Evolutionary conservation across 371 early-diverging fungal genomes (phyloP).

Genomic region (Syncephalastrum contaminatum): DNA sequence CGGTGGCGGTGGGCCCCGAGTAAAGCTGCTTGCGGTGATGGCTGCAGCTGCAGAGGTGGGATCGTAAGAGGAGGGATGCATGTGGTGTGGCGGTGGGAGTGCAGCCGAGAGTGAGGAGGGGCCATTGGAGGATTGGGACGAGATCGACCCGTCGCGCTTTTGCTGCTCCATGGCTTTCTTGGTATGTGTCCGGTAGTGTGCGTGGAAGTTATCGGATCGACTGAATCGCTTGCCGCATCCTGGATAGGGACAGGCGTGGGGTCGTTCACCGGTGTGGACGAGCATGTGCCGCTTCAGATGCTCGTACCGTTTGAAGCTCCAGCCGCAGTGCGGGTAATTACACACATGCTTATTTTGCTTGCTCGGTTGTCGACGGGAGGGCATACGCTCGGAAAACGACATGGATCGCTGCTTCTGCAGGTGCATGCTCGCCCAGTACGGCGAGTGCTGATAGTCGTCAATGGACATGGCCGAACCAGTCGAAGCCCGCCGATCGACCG

Average conservation of each 20-base stretch:
- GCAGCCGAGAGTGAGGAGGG: background rate
- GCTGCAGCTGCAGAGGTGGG: background rate
- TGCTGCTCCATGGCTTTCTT: slow-evolving; percentile 38
- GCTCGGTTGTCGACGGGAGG: slow-evolving; percentile 27
- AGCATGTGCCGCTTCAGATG: slow-evolving; percentile 84
- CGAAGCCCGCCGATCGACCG: slow-evolving; percentile 20
- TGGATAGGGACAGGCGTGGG: slow-evolving; percentile 64
- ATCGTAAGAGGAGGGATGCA: slow-evolving; percentile 2
- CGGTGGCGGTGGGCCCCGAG: background rate
- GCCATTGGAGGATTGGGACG: background rate
- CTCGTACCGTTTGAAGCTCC: slow-evolving; percentile 79
- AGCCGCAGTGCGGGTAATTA: slow-evolving; percentile 52
- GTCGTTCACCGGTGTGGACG: slow-evolving; percentile 66
- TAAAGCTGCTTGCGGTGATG: slow-evolving; percentile 8
- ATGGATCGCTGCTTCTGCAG: slow-evolving; percentile 19
- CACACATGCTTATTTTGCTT: slow-evolving; percentile 56
- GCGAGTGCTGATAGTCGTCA: slow-evolving; percentile 24
- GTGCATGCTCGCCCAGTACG: slow-evolving; percentile 29
- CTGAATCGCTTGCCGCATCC: slow-evolving; percentile 76
- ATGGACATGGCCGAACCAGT: slow-evolving; percentile 18
- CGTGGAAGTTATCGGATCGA: slow-evolving; percentile 74
- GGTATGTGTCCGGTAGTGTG: slow-evolving; percentile 58
- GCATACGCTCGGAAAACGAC: slow-evolving; percentile 22
- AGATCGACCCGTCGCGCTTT: slow-evolving; percentile 15
- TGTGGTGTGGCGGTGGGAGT: slow-evolving; percentile 1